phyloP scores from a whole-genome alignment of 805 yeast species.

The Candida arabinofermentans region DNA sequence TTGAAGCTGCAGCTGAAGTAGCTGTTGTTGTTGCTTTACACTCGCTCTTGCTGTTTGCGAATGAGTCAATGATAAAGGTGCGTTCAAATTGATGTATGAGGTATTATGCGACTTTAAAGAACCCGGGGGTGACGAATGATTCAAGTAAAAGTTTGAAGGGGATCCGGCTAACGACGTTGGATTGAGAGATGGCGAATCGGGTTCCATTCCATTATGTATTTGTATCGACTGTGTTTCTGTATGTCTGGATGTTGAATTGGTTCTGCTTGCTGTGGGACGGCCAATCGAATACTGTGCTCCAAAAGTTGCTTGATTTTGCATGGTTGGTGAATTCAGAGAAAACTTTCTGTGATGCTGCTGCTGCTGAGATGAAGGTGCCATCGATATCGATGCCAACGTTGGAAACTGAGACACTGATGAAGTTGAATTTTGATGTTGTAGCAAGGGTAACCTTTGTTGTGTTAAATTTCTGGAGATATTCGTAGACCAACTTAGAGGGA shows the following conservation, averaged over 20 bases:
- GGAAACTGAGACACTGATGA: conserved; percentile 2
- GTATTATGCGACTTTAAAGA: conserved; percentile 28
- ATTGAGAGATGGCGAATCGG: conserved; percentile 50
- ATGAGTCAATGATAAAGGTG: conserved; percentile 6
- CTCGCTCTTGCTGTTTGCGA: conserved; percentile 13
- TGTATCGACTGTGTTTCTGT: conserved; percentile 8
- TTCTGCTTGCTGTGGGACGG: conserved; percentile 1
- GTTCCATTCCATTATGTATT: conserved; percentile 22
- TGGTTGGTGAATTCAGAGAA: conserved; percentile 20
- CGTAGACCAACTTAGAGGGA: conserved; percentile 7
- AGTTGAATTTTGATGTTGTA: conserved; percentile 7
- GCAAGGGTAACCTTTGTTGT: conserved; percentile 17
- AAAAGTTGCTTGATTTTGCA: conserved; percentile 6
- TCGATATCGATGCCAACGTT: not conserved
- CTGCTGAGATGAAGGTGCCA: not conserved
- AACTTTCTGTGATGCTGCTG: conserved; percentile 9
- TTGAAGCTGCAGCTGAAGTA: conserved; percentile 13
- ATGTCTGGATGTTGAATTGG: not conserved
- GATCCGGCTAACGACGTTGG: conserved; percentile 52
- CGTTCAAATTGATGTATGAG: conserved; percentile 14
- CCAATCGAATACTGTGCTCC: not conserved
- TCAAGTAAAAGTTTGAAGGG: conserved; percentile 51
- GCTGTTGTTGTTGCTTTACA: conserved; percentile 16
- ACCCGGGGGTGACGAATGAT: conserved; percentile 50
- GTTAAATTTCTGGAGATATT: conserved; percentile 14